These are phyloP conservation scores for Leptographium galeiforme DNA, from an alignment of 2,329 filamentous ascomycete genomes.

Conservation along the genomic window DNA sequence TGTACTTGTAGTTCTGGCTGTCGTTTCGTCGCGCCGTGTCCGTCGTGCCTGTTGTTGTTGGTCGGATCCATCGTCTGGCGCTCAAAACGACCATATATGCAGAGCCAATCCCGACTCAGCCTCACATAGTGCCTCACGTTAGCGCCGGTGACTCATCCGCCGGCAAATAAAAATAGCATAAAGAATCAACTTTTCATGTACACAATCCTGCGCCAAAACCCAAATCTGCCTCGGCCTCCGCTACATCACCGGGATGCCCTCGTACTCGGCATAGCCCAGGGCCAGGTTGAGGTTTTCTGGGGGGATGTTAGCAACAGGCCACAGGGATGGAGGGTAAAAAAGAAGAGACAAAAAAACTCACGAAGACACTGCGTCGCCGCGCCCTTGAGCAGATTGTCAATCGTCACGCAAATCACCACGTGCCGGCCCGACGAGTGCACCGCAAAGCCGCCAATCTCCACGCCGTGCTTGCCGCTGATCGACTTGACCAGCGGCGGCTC, in stretches of 20 bases:
- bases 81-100: no score
- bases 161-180: neutral
- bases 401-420: constrained; percentile 86
- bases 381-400: constrained; percentile 89
- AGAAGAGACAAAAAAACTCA: constrained; percentile 33
- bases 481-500: constrained; percentile 77
- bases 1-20: no score
- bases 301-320: constrained; percentile 1
- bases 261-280: constrained; percentile 78
- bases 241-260: constrained; percentile 58
- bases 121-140: no score
- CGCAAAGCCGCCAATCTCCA: constrained; percentile 93
- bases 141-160: no score
- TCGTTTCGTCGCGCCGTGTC: neutral
- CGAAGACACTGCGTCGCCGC: constrained; percentile 85
- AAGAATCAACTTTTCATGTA: neutral
- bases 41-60: neutral
- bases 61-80: neutral
- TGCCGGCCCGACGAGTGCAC: constrained; percentile 80
- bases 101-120: no score
- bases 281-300: constrained; percentile 86
- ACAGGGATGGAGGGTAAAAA: no score
- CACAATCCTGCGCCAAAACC: neutral
- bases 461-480: constrained; percentile 73
- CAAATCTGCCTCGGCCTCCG: neutral